Evolutionary conservation across 2,329 filamentous ascomycete genomes (phyloP), one percentile per base, ranked within the genome.

Genomic region (Emericellopsis atlantica): DNA sequence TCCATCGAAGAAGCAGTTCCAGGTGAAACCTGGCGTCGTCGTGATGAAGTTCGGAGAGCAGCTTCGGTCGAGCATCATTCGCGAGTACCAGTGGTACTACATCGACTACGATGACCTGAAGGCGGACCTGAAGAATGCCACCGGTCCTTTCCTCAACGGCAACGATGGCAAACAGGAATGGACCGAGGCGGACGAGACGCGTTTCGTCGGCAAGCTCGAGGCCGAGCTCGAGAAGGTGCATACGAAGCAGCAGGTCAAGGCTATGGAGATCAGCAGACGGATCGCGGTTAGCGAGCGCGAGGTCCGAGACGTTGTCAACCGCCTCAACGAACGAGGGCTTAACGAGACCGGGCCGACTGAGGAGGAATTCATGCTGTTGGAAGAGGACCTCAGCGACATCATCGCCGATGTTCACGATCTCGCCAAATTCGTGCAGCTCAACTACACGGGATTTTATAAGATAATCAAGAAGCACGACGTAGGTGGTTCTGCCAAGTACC

Each of bases 381-480:
- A 98, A 66, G 85, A 95, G 58, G 88, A 95, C 54, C 66, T 98
- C 54, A 95, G 88, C 64, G 92, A 98, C 60, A 89, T 98, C 55
- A 98, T 98, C 58, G 92, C 92, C 51, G 90, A 98, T 56, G 92
- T 98, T 18, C 90, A 98, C 62, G 92, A 98, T 55, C 73, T 98
- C 45, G 89, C 92, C 60, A 96, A 96, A 65, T 98, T 95, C 59
- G 93, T 94, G 6, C 90, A 95, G 66, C 68, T 98, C 57, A 98
- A 98, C 65, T 98, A 98, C 58, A 96, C 90, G 1, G 92, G 92
- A 5, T 98, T 98, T 60, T 93, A 95, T 69, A 98, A 98, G 72
- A 98, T 98, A 48, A 95, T 98, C 64, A 98, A 98, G 73, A 98
- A 98, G 72, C 92, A 98, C 61, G 92, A 95, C 66, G 85, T 90